Conservation (phyloP, 352 stramenopile genomes). For the Globisporangium nunn region DNA sequence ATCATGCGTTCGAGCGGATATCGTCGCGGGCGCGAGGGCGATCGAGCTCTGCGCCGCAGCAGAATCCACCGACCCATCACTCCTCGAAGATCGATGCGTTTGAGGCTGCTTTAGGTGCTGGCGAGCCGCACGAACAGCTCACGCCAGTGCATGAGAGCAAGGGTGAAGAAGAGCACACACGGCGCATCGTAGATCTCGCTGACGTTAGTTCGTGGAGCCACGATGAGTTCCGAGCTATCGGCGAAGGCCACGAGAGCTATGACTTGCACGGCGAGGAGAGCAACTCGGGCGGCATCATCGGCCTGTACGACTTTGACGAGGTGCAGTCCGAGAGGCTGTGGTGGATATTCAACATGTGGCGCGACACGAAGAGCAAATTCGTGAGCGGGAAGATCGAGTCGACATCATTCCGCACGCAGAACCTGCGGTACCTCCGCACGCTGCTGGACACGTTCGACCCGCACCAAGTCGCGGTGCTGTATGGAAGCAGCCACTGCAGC, state of each 20-base stretch:
- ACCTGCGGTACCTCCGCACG: conserved; percentile 60
- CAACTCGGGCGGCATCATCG: conserved; percentile 46
- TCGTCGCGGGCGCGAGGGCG: conserved; percentile 31
- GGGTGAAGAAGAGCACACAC: background rate
- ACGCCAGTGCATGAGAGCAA: conserved; percentile 19
- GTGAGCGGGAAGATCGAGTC: conserved; percentile 65
- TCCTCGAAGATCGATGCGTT: conserved; percentile 3
- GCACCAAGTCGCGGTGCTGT: conserved; percentile 72
- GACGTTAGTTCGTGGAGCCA: conserved; percentile 36
- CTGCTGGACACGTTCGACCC: conserved; percentile 73
- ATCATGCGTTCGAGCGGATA: conserved; percentile 19
- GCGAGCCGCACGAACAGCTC: conserved; percentile 12
- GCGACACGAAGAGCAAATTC: conserved; percentile 57
- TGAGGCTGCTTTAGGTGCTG: background rate
- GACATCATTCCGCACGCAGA: conserved; percentile 52
- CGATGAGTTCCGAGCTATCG: conserved; percentile 17
- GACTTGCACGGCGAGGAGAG: conserved; percentile 36
- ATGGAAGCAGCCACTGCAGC: conserved; percentile 23
- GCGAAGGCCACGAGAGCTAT: conserved; percentile 18
- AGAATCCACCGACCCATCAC: conserved; percentile 4
- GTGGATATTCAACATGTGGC: conserved; percentile 80
- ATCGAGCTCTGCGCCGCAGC: conserved; percentile 55
- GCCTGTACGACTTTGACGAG: conserved; percentile 74
- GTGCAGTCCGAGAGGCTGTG: conserved; percentile 75
- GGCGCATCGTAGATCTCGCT: conserved; percentile 48